These are phyloP conservation scores for Schoenoplectus tabernaemontani DNA, from an alignment of 202 grass and related monocot species.

Conservation along the genomic window DNA sequence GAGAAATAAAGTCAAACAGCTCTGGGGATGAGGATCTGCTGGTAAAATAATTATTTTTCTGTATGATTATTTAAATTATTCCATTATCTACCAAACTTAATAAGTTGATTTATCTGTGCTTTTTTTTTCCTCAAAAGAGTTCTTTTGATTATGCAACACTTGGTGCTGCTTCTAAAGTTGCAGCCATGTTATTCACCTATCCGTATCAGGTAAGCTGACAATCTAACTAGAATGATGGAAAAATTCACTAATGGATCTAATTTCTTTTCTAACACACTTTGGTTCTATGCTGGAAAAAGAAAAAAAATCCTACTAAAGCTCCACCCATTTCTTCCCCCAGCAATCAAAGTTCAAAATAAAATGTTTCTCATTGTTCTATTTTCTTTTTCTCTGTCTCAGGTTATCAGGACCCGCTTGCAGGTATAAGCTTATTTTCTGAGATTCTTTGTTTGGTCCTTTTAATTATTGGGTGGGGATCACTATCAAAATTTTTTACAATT, in stretches of 20 bases:
- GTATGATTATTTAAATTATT: conserved; percentile 9
- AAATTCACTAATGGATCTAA: not conserved
- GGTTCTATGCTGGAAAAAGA: not conserved
- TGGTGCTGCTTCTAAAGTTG: conserved; percentile 81
- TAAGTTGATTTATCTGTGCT: conserved; percentile 23
- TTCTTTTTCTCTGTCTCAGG: conserved; percentile 31
- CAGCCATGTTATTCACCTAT: conserved; percentile 87
- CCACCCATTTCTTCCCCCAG: conserved; percentile 11
- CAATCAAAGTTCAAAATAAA: not conserved
- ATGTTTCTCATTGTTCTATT: conserved; percentile 13
- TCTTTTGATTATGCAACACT: conserved; percentile 73
- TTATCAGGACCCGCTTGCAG: conserved; percentile 85
- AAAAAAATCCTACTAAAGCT: not conserved
- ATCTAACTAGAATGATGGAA: not conserved
- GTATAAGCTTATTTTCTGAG: conserved; percentile 25
- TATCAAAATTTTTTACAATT: too few species aligned
- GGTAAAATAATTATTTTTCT: conserved; percentile 45
- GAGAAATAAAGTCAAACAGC: conserved; percentile 32
- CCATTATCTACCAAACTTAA: not conserved
- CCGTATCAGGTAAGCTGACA: conserved; percentile 67
- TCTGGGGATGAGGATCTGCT: conserved; percentile 36
- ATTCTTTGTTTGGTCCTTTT: not conserved
- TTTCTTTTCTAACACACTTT: not conserved
- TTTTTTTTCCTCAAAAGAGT: conserved; percentile 36
- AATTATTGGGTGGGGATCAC: too few species aligned